Percentiles rank a stretch among this genome's conserved stretches.
These are phyloP conservation scores for Hymenoscyphus fraxineus DNA, from an alignment of 2,329 filamentous ascomycete species.

Conservation along the genomic window DNA sequence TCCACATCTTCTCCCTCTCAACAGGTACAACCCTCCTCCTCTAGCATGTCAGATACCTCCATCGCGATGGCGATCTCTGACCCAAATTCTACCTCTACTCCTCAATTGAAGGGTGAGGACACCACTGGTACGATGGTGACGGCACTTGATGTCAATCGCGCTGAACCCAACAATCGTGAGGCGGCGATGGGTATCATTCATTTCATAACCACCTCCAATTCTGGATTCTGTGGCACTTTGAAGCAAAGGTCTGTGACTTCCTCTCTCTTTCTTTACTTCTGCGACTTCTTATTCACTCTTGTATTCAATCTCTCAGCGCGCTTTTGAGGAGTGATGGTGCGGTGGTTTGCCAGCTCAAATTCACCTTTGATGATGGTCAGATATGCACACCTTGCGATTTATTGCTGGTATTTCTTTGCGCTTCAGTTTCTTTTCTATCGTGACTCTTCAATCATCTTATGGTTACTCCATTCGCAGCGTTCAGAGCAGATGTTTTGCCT, in stretches of 20 bases:
- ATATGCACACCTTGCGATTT: background rate
- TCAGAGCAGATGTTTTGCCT: background rate
- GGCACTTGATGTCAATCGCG: constrained; percentile 5
- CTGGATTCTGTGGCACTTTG: constrained; percentile 59
- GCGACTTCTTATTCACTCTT: background rate
- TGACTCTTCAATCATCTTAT: background rate
- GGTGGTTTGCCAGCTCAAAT: background rate
- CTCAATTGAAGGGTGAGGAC: background rate
- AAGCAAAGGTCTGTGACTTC: constrained; percentile 55
- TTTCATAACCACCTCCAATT: constrained; percentile 54
- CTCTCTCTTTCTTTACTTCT: constrained; percentile 6
- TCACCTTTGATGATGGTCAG: background rate
- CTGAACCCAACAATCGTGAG: constrained; percentile 22
- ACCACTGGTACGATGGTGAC: background rate
- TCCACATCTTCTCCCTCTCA: background rate
- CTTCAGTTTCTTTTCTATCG: background rate
- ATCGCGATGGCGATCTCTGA: background rate
- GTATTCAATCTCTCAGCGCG: background rate
- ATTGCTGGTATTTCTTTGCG: background rate
- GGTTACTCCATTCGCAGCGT: background rate
- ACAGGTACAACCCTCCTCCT: background rate
- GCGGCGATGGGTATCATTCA: constrained; percentile 56
- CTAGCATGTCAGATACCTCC: background rate
- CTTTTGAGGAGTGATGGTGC: too few relatives aligned
- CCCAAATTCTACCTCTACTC: background rate